Base-by-base conservation (phyloP, 192 early-diverging fungal species). In the Linnemannia zychae region DNA sequence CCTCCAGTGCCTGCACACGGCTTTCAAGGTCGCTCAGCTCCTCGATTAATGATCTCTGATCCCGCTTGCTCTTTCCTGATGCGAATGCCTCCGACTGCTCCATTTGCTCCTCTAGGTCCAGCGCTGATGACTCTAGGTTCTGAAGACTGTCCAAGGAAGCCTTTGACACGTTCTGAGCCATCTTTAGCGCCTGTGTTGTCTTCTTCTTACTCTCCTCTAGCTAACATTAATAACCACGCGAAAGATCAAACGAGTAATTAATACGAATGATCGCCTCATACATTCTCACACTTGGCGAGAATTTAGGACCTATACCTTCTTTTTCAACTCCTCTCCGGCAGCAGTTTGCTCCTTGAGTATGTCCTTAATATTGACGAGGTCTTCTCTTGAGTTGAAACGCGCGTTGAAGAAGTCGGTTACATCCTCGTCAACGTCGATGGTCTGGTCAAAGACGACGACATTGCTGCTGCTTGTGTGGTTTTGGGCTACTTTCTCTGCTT, bases 331-430 rank as follows among this genome's bases (percentile, higher is more conserved):
- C 3, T 79, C 24, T 4, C 75, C 76, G 28, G 77, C 49, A 11
- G 71, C 46, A 4, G 75, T 44, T 28, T 87, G 70, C 31, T 84
- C 24, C 52, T 60, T 67, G 6, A 87, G 80, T 11, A 75, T 40
- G 16, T 28, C 4, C 40, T 89, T 78, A 37, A 89, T 71, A 28
- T 87, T 87, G 65, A 34, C 82, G 18, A 89, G 74, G 72, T 87
- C 85, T 65, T 89, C 81, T 13, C 77, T 50, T 20, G 79, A 76
- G 28, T 49, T 38, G 74, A 89, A 89, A 9, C 66, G 88, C 13
- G 79, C 47, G 71, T 87, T 72, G 36, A 89, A 76, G 74, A 83
- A 89, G 75, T 89, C 88, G 33, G 79, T 71, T 4, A 87, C 82
- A 46, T 87, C 71, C 28, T 84, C 80, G 22, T 84, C 85, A 17